These are phyloP conservation scores for Cordyceps farinosa DNA, from an alignment of 2,329 filamentous ascomycete species.

Conservation along the genomic window DNA sequence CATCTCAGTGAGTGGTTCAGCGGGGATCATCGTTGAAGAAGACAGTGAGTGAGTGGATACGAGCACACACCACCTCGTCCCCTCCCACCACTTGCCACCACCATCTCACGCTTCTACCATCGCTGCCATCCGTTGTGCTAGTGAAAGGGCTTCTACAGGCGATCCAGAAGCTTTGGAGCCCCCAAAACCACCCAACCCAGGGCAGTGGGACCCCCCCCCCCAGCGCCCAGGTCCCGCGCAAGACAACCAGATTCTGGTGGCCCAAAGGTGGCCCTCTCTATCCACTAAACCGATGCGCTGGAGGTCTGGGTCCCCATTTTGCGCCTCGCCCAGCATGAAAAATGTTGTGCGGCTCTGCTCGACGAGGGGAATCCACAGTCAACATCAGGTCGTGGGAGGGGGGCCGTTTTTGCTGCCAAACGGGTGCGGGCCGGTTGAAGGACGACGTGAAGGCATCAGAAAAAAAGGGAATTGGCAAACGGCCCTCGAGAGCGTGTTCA, in stretches of 20 bases:
- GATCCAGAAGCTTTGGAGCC: conserved; percentile 10
- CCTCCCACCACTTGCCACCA: not conserved
- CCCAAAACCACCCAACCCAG: not conserved
- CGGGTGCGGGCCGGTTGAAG: not conserved
- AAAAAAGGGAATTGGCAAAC: not conserved
- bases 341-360: conserved; percentile 18
- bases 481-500: not conserved
- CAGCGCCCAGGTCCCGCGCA: not conserved
- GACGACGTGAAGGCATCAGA: not conserved
- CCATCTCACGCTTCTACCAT: conserved; percentile 6
- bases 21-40: not conserved
- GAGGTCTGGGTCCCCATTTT: conserved; percentile 7
- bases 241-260: conserved; percentile 9
- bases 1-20: not conserved
- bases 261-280: not conserved
- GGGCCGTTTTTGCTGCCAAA: conserved; percentile 1
- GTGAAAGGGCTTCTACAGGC: conserved; percentile 6
- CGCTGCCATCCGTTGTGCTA: conserved; percentile 11
- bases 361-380: conserved; percentile 16
- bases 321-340: conserved; percentile 15
- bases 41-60: conserved; percentile 2
- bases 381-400: conserved; percentile 15
- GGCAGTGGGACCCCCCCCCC: conserved; percentile 2
- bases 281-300: conserved; percentile 14
- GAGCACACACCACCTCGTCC: not conserved